phyloP scores from a whole-genome alignment of 2,329 filamentous ascomycete genomes.

The Microdochium trichocladiopsis region DNA sequence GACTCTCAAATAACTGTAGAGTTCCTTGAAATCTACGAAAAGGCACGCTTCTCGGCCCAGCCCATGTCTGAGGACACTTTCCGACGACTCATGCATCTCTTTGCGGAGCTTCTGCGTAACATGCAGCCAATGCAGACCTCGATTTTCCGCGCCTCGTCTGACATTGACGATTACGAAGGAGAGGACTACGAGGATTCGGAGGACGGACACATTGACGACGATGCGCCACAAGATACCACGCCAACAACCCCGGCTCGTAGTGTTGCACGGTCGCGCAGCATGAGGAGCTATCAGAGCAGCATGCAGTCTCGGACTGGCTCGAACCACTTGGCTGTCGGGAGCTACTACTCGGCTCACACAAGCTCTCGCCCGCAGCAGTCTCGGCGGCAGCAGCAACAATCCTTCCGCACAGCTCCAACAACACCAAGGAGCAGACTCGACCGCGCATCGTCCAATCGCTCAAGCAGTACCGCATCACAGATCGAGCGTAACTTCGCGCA shows the following conservation, averaged over 20 bases:
- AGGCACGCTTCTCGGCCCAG: conserved; percentile 70
- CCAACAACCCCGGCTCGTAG: conserved; percentile 28
- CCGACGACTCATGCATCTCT: conserved; percentile 71
- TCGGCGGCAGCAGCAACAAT: background rate
- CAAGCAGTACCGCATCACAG: background rate
- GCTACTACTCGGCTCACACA: background rate
- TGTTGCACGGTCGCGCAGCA: conserved; percentile 13
- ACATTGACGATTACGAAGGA: conserved; percentile 7
- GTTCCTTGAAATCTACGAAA: conserved; percentile 76
- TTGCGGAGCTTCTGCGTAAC: conserved; percentile 69
- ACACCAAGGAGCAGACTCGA: background rate
- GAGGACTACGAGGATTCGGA: conserved; percentile 8
- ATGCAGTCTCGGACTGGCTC: background rate
- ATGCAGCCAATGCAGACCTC: conserved; percentile 61
- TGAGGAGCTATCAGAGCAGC: conserved; percentile 6
- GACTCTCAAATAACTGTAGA: conserved; percentile 30
- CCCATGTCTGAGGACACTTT: conserved; percentile 67
- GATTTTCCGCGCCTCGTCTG: conserved; percentile 32
- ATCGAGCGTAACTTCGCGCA: background rate
- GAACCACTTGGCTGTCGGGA: background rate
- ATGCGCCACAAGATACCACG: conserved; percentile 33
- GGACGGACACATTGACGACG: conserved; percentile 24
- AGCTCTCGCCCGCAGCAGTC: background rate
- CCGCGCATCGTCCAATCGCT: background rate
- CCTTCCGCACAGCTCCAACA: conserved; percentile 1